Conservation (phyloP, 108 stramenopile species). For the Cyclotella kingstonii region DNA sequence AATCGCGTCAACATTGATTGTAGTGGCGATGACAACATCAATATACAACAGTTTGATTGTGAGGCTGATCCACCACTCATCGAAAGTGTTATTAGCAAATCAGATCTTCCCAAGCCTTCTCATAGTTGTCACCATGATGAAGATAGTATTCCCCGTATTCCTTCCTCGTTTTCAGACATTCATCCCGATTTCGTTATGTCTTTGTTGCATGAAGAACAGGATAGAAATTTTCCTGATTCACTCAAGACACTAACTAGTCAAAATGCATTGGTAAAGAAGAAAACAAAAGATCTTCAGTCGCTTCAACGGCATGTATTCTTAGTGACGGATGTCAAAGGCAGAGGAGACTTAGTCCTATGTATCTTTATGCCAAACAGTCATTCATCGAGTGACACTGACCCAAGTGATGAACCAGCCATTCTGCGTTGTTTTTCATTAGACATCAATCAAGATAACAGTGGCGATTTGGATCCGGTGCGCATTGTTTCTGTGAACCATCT, state of each 20-base stretch:
- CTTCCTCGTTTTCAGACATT: conserved; percentile 35
- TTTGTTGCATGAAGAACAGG: conserved; percentile 18
- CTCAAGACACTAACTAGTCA: background rate
- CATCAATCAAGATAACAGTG: background rate
- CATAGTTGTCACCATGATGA: background rate
- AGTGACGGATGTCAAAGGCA: conserved; percentile 33
- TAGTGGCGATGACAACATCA: no score
- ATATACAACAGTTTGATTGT: no score
- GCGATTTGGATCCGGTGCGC: background rate
- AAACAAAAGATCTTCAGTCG: background rate
- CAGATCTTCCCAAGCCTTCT: background rate
- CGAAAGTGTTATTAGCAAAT: background rate
- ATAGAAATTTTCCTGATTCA: background rate
- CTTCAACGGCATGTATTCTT: conserved; percentile 27
- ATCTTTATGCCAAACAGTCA: conserved; percentile 33
- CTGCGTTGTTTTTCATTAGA: conserved; percentile 40
- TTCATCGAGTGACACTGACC: no score
- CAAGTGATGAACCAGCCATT: conserved; percentile 5
- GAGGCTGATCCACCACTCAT: no score
- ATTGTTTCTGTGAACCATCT: conserved; percentile 14
- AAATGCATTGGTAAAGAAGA: background rate
- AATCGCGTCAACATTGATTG: background rate
- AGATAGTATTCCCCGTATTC: background rate
- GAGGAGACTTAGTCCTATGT: conserved; percentile 36
- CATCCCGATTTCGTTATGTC: conserved; percentile 39